Evolutionary conservation across 257 asterid genomes (phyloP).

Genomic region (Ehretia macrophylla): DNA sequence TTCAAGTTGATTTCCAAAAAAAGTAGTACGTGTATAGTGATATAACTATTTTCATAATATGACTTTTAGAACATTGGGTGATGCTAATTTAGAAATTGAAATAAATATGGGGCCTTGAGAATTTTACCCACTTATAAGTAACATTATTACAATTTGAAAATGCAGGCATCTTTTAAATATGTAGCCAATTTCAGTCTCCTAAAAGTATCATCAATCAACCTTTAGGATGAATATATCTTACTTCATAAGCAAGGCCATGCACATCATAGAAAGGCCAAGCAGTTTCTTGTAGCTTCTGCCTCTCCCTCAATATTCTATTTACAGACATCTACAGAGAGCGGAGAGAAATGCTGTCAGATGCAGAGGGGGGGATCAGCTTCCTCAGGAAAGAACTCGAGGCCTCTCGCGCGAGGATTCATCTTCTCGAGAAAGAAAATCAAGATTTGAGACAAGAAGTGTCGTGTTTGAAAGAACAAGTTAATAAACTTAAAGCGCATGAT

Average conservation of each 20-base stretch:
- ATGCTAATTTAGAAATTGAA: no score
- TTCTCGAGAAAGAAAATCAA: slow-evolving; percentile 29
- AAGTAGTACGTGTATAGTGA: no score
- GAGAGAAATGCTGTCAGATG: slow-evolving; percentile 19
- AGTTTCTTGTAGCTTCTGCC: neutral
- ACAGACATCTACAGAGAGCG: no score
- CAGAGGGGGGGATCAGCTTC: slow-evolving; percentile 7
- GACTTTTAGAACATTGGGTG: no score
- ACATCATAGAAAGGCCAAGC: neutral
- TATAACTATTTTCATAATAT: no score
- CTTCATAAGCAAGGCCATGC: slow-evolving; percentile 18
- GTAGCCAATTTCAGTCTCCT: no score
- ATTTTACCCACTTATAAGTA: no score
- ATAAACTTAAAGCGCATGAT: slow-evolving; percentile 23
- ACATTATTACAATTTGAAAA: neutral
- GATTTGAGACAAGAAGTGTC: slow-evolving; percentile 27
- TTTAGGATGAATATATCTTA: slow-evolving; percentile 5
- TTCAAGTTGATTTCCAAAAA: no score
- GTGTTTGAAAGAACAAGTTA: slow-evolving; percentile 26
- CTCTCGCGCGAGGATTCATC: slow-evolving; percentile 17
- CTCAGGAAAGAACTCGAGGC: slow-evolving; percentile 25
- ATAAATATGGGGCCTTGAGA: no score
- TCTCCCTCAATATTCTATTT: neutral
- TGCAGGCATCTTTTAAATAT: neutral
- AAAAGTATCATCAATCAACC: no score